These are phyloP conservation scores for Hansfordia pulvinata DNA, from an alignment of 2,329 filamentous ascomycete genomes.

Conservation along the genomic window DNA sequence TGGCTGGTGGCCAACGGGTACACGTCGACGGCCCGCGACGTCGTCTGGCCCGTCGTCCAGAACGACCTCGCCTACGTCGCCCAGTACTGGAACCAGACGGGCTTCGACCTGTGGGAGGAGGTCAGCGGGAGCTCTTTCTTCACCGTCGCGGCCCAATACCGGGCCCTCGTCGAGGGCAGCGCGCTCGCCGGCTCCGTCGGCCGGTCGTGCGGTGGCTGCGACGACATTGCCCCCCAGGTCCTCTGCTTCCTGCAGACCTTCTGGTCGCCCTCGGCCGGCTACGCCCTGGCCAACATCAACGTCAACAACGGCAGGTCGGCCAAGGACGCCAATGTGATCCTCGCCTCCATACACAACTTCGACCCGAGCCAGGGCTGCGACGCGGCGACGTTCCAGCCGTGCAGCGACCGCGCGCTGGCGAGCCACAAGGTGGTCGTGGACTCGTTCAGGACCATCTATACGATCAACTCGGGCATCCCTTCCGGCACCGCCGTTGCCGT, in stretches of 20 bases:
- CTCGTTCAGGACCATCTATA: slow-evolving; percentile 58
- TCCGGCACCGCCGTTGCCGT: slow-evolving; percentile 45
- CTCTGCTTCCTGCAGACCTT: slow-evolving; percentile 64
- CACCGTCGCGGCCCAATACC: slow-evolving; percentile 56
- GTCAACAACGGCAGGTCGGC: slow-evolving; percentile 47
- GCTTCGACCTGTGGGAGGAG: slow-evolving; percentile 78
- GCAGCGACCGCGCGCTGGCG: slow-evolving; percentile 52
- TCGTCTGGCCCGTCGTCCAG: slow-evolving; percentile 59
- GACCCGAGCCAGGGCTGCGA: slow-evolving; percentile 55
- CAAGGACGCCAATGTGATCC: slow-evolving; percentile 59
- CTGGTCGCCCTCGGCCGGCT: slow-evolving; percentile 49
- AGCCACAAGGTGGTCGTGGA: slow-evolving; percentile 68
- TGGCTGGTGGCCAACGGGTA: slow-evolving; percentile 58
- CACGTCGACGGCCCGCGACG: slow-evolving; percentile 35
- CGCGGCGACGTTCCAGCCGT: slow-evolving; percentile 64
- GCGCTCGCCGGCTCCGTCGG: slow-evolving; percentile 51
- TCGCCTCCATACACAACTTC: slow-evolving; percentile 54
- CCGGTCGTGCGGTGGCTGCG: slow-evolving; percentile 44
- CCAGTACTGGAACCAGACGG: slow-evolving; percentile 54
- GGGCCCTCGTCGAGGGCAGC: slow-evolving; percentile 54
- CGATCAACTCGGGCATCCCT: slow-evolving; percentile 52
- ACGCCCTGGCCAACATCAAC: slow-evolving; percentile 58
- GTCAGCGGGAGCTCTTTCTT: slow-evolving; percentile 68
- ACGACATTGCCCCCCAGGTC: slow-evolving; percentile 52
- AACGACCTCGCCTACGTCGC: slow-evolving; percentile 68